phyloP scores from a whole-genome alignment of 139 green algal genomes.

The Closterium sp. region DNA sequence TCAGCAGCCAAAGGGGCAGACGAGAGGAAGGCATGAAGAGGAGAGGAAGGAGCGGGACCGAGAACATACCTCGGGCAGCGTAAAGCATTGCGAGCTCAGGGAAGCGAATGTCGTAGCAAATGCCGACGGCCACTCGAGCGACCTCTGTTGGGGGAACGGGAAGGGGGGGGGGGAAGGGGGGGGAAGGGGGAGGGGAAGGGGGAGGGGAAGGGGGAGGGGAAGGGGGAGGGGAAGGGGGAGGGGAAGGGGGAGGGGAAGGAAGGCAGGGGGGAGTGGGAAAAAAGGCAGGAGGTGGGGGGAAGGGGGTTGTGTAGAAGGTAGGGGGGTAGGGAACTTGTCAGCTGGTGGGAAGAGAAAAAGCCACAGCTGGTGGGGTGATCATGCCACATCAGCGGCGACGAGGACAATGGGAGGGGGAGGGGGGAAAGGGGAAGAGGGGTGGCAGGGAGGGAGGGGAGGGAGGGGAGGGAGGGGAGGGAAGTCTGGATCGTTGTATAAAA shows the following conservation, averaged over 20 bases:
- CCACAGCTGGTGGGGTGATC: too few relatives aligned
- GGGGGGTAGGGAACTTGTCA: neutral
- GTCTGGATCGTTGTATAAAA: too few relatives aligned
- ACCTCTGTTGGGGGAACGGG: conserved; percentile 41
- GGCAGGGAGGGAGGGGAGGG: neutral
- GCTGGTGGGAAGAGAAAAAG: too few relatives aligned
- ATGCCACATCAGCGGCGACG: too few relatives aligned
- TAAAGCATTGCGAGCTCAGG: conserved; percentile 90
- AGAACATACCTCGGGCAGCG: conserved; percentile 63
- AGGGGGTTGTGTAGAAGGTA: neutral
- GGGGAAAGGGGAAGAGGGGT: neutral
- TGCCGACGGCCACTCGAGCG: conserved; percentile 84
- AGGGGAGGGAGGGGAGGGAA: too few relatives aligned
- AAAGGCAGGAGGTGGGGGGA: neutral
- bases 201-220: neutral
- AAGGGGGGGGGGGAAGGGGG: neutral
- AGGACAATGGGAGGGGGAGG: neutral
- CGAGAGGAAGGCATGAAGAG: neutral
- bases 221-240: neutral
- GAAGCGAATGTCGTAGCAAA: conserved; percentile 98
- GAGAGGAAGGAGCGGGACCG: neutral
- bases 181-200: neutral
- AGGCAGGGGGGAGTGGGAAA: neutral
- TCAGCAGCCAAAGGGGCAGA: neutral
- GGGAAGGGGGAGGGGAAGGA: neutral